phyloP scores from a whole-genome alignment of 176 grass and related monocot genomes.

The Avena atlantica region DNA sequence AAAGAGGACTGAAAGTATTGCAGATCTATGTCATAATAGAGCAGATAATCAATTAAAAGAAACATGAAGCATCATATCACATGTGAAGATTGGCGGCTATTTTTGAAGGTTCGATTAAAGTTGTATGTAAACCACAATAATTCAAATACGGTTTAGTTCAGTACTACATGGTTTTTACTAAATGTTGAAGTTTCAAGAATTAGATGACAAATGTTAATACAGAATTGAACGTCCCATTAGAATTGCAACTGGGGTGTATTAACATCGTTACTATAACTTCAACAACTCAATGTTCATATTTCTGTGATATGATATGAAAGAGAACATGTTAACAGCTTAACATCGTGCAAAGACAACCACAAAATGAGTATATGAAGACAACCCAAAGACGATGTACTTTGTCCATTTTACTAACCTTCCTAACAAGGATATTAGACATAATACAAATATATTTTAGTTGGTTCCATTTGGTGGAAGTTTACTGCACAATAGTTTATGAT shows the following conservation, averaged over 20 bases:
- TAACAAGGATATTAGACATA: not conserved
- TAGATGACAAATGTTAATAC: not conserved
- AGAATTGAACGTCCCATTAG: not conserved
- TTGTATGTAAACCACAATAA: not conserved
- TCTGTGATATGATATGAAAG: not conserved
- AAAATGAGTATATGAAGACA: not conserved
- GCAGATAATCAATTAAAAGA: conserved; percentile 25
- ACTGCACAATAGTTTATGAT: not conserved
- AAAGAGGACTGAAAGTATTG: conserved; percentile 7
- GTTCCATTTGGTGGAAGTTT: not conserved
- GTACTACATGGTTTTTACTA: not conserved
- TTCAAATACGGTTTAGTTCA: not conserved
- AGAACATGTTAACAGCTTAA: not conserved
- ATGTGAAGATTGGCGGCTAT: not conserved
- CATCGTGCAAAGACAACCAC: conserved; percentile 1
- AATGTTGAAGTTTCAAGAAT: not conserved
- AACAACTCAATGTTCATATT: not conserved
- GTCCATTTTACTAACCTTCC: not conserved
- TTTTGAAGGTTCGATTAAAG: not conserved
- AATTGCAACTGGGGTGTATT: not conserved
- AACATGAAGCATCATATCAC: not conserved
- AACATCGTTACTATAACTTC: conserved; percentile 7
- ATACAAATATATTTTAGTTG: not conserved
- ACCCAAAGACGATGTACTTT: not conserved
- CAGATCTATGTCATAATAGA: not conserved